These are phyloP conservation scores for Rhodosporidiobolus sp. DNA, from an alignment of 768 basidiomycete genomes.

Conservation along the genomic window DNA sequence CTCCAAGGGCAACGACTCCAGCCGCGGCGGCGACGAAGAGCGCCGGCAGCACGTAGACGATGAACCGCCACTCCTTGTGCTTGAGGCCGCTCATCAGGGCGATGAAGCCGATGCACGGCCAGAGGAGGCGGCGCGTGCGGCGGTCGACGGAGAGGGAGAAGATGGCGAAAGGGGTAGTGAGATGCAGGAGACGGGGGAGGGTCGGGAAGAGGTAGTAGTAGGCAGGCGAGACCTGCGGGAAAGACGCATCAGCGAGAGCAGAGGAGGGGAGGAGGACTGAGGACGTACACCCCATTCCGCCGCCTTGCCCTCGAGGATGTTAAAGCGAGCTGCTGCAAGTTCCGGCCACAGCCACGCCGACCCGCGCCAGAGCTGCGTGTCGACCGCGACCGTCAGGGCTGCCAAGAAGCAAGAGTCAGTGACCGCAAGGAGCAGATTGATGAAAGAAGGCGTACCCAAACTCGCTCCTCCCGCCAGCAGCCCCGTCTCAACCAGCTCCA, in stretches of 20 bases:
- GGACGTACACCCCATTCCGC: constrained; percentile 83
- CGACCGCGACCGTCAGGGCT: constrained; percentile 66
- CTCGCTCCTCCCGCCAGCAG: constrained; percentile 57
- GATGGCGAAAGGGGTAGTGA: constrained; percentile 61
- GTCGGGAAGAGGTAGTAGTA: constrained; percentile 63
- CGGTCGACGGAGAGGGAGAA: constrained; percentile 57
- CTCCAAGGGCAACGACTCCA: constrained; percentile 52
- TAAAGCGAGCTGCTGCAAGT: constrained; percentile 71
- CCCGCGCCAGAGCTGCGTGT: constrained; percentile 76
- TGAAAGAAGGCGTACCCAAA: constrained; percentile 67
- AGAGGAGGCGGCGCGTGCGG: constrained; percentile 56
- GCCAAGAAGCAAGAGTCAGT: not conserved
- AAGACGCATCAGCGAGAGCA: not conserved
- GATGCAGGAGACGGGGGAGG: constrained; percentile 75
- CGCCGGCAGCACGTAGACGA: constrained; percentile 78
- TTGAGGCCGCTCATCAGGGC: constrained; percentile 67
- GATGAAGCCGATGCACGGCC: constrained; percentile 59
- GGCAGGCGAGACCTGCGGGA: constrained; percentile 63
- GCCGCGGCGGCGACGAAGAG: constrained; percentile 76
- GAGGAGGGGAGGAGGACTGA: not conserved
- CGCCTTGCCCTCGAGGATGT: constrained; percentile 79
- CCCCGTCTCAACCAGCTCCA: constrained; percentile 10
- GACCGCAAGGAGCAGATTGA: not conserved
- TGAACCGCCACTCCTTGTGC: constrained; percentile 98
- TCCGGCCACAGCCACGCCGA: constrained; percentile 78